These are phyloP conservation scores for Globisporangium echinulatum DNA, from an alignment of 352 stramenopile genomes.

Conservation along the genomic window DNA sequence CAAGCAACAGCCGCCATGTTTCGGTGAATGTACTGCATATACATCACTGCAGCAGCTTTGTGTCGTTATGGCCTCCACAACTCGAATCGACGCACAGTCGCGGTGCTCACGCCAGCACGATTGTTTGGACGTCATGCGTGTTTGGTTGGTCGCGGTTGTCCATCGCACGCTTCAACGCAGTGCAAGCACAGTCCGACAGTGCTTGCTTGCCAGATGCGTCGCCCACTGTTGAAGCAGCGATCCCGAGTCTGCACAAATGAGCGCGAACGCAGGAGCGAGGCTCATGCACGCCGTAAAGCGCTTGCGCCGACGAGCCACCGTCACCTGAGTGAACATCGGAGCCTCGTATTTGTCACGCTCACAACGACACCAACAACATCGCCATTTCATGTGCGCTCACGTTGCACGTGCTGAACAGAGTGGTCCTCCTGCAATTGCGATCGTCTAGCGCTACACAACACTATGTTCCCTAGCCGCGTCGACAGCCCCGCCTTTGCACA, in stretches of 20 bases:
- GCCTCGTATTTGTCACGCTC: not conserved
- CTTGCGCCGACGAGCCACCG: not conserved
- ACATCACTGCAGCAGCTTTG: too few species aligned
- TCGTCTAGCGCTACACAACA: not conserved
- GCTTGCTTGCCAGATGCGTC: not conserved
- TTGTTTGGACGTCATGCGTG: too few species aligned
- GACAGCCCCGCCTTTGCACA: not conserved
- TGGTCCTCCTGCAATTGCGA: too few species aligned
- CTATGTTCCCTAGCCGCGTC: not conserved
- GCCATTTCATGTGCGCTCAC: not conserved
- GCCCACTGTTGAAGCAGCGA: not conserved
- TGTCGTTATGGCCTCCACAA: too few species aligned
- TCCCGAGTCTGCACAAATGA: not conserved
- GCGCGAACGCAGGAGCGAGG: not conserved
- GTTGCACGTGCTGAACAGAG: not conserved
- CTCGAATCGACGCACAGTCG: too few species aligned
- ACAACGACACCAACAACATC: not conserved
- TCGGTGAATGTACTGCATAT: too few species aligned
- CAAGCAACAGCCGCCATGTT: too few species aligned
- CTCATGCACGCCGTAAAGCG: not conserved
- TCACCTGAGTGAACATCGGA: not conserved
- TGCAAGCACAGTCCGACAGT: not conserved
- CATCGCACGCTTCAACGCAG: too few species aligned
- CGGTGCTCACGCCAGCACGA: too few species aligned
- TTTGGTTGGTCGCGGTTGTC: too few species aligned